Evolutionary conservation across 2,329 filamentous ascomycete species (phyloP).

Genomic region (Penicillium sp.): DNA sequence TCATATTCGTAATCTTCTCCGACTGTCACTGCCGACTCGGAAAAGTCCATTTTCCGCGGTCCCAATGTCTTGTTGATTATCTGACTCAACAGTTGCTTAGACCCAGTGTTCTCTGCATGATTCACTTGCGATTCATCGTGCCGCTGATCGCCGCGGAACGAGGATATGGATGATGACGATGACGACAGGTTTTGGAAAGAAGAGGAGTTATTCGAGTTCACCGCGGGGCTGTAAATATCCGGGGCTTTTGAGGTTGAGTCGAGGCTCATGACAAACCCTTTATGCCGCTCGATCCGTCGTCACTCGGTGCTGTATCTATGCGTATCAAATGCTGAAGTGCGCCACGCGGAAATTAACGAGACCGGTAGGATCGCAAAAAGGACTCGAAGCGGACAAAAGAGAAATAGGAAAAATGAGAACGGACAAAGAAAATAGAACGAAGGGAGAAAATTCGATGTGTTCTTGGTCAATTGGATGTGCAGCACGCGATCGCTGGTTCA

Average conservation of each 20-base stretch:
- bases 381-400: background rate
- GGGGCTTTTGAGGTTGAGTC: conserved; percentile 49
- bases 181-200: conserved; percentile 19
- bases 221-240: conserved; percentile 33
- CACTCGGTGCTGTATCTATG: background rate
- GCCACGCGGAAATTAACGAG: conserved; percentile 1
- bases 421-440: background rate
- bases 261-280: conserved; percentile 53
- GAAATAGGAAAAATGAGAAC: background rate
- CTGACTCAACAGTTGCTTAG: background rate
- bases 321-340: background rate
- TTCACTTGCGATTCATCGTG: conserved; percentile 32
- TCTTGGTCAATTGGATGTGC: background rate
- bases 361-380: background rate
- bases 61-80: background rate
- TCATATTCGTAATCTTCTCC: conserved; percentile 48
- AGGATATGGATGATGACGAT: background rate
- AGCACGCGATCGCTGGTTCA: background rate
- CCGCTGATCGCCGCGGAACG: conserved; percentile 15
- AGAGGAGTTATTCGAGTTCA: conserved; percentile 28
- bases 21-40: background rate
- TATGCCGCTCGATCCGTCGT: conserved; percentile 9
- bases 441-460: background rate
- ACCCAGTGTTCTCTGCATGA: conserved; percentile 5
- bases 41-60: conserved; percentile 5